A percentile compares a stretch with the other conserved stretches of the same genome.
These are phyloP conservation scores for Penicillium thymicola DNA, from an alignment of 2,329 filamentous ascomycete species.

Conservation along the genomic window DNA sequence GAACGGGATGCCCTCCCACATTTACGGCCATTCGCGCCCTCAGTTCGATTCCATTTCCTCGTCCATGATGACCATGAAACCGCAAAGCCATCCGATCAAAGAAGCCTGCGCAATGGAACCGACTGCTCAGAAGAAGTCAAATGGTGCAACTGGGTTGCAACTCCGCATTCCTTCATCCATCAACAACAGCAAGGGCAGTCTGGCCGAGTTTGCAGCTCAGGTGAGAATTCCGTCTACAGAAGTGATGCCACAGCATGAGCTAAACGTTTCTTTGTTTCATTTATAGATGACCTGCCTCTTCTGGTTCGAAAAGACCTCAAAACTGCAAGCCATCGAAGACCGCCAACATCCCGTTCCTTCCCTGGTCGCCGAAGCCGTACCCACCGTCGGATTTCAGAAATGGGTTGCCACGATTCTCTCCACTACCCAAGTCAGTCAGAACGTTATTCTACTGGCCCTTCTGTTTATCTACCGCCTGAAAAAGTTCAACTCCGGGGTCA, in stretches of 20 bases:
- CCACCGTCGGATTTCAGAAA: slow-evolving; percentile 78
- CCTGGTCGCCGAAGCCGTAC: slow-evolving; percentile 69
- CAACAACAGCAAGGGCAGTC: slow-evolving; percentile 68
- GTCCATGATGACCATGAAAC: slow-evolving; percentile 23
- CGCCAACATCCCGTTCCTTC: slow-evolving; percentile 46
- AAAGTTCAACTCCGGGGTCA: slow-evolving; percentile 81
- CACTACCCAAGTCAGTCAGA: slow-evolving; percentile 94
- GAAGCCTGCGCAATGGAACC: slow-evolving; percentile 21
- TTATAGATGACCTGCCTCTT: slow-evolving; percentile 87
- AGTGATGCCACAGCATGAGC: neutral
- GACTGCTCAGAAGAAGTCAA: slow-evolving; percentile 26
- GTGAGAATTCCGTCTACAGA: slow-evolving; percentile 43
- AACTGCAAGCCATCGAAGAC: slow-evolving; percentile 70
- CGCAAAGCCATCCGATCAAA: slow-evolving; percentile 24
- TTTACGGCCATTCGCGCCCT: slow-evolving; percentile 24
- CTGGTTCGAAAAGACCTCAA: slow-evolving; percentile 91
- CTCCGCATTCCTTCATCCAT: slow-evolving; percentile 74
- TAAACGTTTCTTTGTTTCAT: neutral
- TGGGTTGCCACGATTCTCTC: slow-evolving; percentile 90
- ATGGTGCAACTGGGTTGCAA: slow-evolving; percentile 44
- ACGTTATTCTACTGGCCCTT: slow-evolving; percentile 85
- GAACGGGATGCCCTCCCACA: slow-evolving; percentile 25
- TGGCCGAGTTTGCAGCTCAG: slow-evolving; percentile 81
- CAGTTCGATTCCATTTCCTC: slow-evolving; percentile 22
- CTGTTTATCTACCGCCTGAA: slow-evolving; percentile 93